phyloP scores from a whole-genome alignment of 805 yeast genomes.

The Candida chauliodis region DNA sequence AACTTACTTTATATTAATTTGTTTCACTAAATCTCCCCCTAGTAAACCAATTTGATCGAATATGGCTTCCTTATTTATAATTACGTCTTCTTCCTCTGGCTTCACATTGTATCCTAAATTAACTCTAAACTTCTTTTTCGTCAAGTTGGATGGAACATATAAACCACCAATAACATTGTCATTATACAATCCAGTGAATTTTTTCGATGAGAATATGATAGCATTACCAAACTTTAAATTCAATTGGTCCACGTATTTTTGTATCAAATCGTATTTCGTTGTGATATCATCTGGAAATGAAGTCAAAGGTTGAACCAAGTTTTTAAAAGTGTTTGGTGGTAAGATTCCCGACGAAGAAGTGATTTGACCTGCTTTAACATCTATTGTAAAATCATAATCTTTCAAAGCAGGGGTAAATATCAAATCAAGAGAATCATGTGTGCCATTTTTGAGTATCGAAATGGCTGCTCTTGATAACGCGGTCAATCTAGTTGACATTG shows the following conservation, averaged over 20 bases:
- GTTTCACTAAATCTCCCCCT: constrained; percentile 60
- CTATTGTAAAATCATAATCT: constrained; percentile 81
- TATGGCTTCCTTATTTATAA: constrained; percentile 69
- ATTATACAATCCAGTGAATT: constrained; percentile 48
- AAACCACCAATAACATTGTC: constrained; percentile 76
- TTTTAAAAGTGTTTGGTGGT: constrained; percentile 55
- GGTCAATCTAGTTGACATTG: constrained; percentile 84
- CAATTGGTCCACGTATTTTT: constrained; percentile 58
- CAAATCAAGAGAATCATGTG: constrained; percentile 41
- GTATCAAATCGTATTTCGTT: constrained; percentile 57
- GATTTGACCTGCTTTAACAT: constrained; percentile 44
- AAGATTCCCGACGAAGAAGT: constrained; percentile 54
- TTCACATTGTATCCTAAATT: constrained; percentile 70
- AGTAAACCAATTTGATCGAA: constrained; percentile 64
- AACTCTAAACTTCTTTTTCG: constrained; percentile 70
- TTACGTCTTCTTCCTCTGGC: constrained; percentile 59
- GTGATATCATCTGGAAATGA: constrained; percentile 45
- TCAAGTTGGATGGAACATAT: constrained; percentile 63
- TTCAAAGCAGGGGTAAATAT: constrained; percentile 77
- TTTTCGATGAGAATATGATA: constrained; percentile 65
- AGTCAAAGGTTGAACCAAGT: constrained; percentile 45
- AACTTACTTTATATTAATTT: constrained; percentile 26
- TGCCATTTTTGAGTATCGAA: constrained; percentile 47
- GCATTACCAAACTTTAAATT: constrained; percentile 60
- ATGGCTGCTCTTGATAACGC: constrained; percentile 78